These are phyloP conservation scores for Beauveria varroae DNA, from an alignment of 2,329 filamentous ascomycete species.

Conservation along the genomic window DNA sequence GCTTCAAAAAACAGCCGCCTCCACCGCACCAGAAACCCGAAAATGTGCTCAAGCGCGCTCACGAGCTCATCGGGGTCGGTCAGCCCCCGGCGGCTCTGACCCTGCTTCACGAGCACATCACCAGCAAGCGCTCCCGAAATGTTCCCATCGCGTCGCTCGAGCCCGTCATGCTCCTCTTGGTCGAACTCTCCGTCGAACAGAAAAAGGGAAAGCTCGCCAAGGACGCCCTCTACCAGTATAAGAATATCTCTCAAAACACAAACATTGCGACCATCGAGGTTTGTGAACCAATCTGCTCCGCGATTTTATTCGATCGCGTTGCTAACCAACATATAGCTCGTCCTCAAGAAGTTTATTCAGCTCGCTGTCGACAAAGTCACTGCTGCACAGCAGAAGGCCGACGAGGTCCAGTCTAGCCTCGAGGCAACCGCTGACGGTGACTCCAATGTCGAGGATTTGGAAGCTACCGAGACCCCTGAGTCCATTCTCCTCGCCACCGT, in stretches of 20 bases:
- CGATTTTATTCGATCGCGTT: not conserved
- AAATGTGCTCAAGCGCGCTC: constrained; percentile 96
- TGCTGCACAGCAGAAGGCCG: constrained; percentile 89
- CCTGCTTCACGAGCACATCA: constrained; percentile 98
- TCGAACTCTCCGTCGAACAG: constrained; percentile 92
- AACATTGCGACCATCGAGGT: constrained; percentile 97
- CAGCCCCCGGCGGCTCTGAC: constrained; percentile 88
- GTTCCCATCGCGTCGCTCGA: constrained; percentile 92
- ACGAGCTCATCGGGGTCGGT: constrained; percentile 97
- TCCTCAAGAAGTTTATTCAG: constrained; percentile 97
- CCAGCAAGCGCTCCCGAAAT: constrained; percentile 95
- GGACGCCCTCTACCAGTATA: constrained; percentile 98
- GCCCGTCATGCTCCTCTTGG: constrained; percentile 96
- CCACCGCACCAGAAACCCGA: constrained; percentile 96
- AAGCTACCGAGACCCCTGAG: constrained; percentile 95
- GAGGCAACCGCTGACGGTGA: constrained; percentile 54
- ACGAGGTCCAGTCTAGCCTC: constrained; percentile 83
- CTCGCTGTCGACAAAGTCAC: constrained; percentile 94
- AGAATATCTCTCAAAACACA: constrained; percentile 99
- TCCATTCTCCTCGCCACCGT: constrained; percentile 97
- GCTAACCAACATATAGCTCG: constrained; percentile 48
- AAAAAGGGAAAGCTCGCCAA: constrained; percentile 98
- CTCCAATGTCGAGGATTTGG: constrained; percentile 83
- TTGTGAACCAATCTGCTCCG: constrained; percentile 19
- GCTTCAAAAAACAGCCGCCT: constrained; percentile 59